phyloP scores from a whole-genome alignment of 306 rosid species.

The Luffa acutangula region DNA sequence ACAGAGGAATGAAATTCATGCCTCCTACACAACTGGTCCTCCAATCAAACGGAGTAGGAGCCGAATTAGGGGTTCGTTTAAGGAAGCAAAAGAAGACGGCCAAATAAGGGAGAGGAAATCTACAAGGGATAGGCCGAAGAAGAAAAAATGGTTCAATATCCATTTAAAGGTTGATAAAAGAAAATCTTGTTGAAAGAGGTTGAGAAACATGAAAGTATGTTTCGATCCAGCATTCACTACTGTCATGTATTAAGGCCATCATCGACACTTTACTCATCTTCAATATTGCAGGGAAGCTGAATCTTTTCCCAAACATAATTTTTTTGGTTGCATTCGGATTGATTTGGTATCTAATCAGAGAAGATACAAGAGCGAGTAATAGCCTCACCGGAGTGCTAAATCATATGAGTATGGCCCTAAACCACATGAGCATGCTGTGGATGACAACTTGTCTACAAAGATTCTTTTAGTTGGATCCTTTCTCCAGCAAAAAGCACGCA shows the following conservation, averaged over 20 bases:
- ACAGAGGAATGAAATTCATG: slow-evolving; percentile 85
- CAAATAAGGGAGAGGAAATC: slow-evolving; percentile 54
- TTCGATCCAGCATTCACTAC: not conserved
- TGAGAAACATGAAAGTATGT: slow-evolving; percentile 5
- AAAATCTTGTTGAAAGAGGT: slow-evolving; percentile 59
- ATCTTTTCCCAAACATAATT: not conserved
- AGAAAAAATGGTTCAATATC: slow-evolving; percentile 86
- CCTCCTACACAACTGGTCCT: slow-evolving; percentile 60
- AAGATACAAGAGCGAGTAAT: not conserved
- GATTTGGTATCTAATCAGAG: not conserved
- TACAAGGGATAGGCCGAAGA: slow-evolving; percentile 69
- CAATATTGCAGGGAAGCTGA: slow-evolving; percentile 7
- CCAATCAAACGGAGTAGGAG: slow-evolving; percentile 65
- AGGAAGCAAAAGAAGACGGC: slow-evolving; percentile 64
- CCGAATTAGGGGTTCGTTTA: slow-evolving; percentile 50
- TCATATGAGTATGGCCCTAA: not conserved
- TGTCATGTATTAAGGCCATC: not conserved
- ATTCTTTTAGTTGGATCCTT: not conserved
- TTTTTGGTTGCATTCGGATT: slow-evolving; percentile 1
- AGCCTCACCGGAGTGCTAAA: slow-evolving; percentile 4
- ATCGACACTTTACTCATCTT: not conserved
- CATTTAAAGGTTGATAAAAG: slow-evolving; percentile 86
- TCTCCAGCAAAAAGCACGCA: not conserved
- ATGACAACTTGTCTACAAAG: slow-evolving; percentile 7
- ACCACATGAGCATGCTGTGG: not conserved